These are phyloP conservation scores for Kwoniella sp. DNA, from an alignment of 768 basidiomycete species.

Conservation along the genomic window DNA sequence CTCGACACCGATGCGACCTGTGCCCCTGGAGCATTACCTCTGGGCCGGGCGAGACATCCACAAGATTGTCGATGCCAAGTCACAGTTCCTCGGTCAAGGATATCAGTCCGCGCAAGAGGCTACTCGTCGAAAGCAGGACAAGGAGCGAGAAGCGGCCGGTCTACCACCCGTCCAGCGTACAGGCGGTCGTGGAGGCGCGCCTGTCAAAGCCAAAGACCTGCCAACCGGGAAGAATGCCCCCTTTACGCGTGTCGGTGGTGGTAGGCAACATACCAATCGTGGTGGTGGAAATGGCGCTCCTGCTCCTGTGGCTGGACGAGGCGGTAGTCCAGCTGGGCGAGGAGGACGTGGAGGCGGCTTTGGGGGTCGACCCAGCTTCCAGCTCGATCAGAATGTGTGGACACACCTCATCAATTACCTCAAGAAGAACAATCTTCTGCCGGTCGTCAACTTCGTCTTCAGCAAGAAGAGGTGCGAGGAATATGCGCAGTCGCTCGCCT, in stretches of 20 bases:
- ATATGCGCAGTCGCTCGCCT: conserved; percentile 82
- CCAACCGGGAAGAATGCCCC: conserved; percentile 41
- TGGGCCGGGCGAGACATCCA: conserved; percentile 89
- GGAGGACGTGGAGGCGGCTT: conserved; percentile 32
- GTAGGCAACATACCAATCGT: conserved; percentile 53
- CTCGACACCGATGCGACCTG: conserved; percentile 89
- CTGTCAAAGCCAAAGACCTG: conserved; percentile 49
- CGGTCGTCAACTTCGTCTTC: conserved; percentile 93
- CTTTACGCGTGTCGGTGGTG: conserved; percentile 40
- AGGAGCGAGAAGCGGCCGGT: conserved; percentile 93
- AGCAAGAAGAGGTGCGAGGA: conserved; percentile 97
- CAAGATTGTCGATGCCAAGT: conserved; percentile 82
- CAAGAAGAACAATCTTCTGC: conserved; percentile 77
- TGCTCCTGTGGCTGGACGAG: conserved; percentile 24
- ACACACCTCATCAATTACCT: conserved; percentile 81
- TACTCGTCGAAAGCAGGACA: conserved; percentile 88
- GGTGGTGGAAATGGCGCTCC: conserved; percentile 52
- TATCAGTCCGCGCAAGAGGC: conserved; percentile 89
- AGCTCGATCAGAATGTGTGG: conserved; percentile 83
- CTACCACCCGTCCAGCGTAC: conserved; percentile 76
- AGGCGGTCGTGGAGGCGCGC: conserved; percentile 71
- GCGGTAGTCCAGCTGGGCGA: conserved; percentile 32
- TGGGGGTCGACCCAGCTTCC: conserved; percentile 36
- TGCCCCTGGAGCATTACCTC: conserved; percentile 92
- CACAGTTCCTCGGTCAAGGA: conserved; percentile 68